Percentiles rank a stretch among this genome's conserved stretches.
phyloP scores from a whole-genome alignment of 1,139 yeast genomes.

The Schizosaccharomyces versatilis region DNA sequence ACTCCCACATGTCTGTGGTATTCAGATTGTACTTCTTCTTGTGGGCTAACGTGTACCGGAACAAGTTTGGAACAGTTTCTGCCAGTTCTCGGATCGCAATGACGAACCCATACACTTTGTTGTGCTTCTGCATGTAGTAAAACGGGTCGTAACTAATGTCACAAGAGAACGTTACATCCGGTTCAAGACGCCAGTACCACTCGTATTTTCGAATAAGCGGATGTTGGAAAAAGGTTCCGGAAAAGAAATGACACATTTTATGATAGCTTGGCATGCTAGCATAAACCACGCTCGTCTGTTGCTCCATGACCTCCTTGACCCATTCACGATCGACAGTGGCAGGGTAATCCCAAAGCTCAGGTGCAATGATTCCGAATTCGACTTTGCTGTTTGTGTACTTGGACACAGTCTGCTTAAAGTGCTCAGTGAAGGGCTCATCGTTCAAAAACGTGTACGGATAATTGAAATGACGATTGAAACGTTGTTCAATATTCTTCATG shows the following conservation, averaged over 20 bases:
- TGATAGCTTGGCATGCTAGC: constrained; percentile 47
- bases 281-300: constrained; percentile 31
- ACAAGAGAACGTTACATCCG: constrained; percentile 57
- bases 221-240: constrained; percentile 74
- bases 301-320: constrained; percentile 29
- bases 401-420: constrained; percentile 25
- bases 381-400: constrained; percentile 36
- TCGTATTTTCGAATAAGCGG: constrained; percentile 49
- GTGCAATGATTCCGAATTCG: constrained; percentile 38
- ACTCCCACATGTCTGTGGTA: constrained; percentile 23
- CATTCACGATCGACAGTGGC: constrained; percentile 39
- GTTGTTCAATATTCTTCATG: constrained; percentile 41
- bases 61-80: constrained; percentile 61
- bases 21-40: constrained; percentile 27
- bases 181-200: constrained; percentile 91
- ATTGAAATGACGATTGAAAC: constrained; percentile 43
- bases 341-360: constrained; percentile 56
- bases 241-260: constrained; percentile 80
- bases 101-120: constrained; percentile 55
- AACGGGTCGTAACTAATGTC: constrained; percentile 67
- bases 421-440: constrained; percentile 34
- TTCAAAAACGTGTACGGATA: constrained; percentile 66
- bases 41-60: constrained; percentile 45
- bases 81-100: constrained; percentile 51
- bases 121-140: constrained; percentile 56